phyloP scores from a whole-genome alignment of 1,284 basidiomycete species.

The Schizopora paradoxa region DNA sequence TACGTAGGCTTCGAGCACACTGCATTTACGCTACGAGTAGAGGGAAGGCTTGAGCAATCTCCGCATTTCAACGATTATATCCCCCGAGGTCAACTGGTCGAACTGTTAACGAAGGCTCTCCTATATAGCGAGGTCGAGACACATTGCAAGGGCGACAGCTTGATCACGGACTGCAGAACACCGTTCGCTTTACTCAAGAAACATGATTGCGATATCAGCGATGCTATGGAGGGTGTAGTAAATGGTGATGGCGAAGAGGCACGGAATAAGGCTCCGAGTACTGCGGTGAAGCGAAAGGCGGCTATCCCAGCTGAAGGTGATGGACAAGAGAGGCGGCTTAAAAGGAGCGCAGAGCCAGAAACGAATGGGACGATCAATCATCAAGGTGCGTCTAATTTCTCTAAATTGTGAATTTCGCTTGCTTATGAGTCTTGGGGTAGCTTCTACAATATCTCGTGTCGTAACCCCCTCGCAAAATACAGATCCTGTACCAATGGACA shows the following conservation, averaged over 20 bases:
- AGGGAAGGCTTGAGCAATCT: conserved; percentile 63
- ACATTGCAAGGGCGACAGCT: conserved; percentile 60
- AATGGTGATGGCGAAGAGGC: conserved; percentile 10
- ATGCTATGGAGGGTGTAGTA: conserved; percentile 26
- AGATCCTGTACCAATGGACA: too few relatives aligned
- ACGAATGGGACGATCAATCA: conserved; percentile 5
- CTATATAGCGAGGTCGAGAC: conserved; percentile 81
- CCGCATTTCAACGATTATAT: conserved; percentile 64
- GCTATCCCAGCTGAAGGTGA: conserved; percentile 16
- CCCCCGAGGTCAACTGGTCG: conserved; percentile 76
- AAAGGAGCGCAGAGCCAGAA: conserved; percentile 16
- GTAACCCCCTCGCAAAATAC: neutral
- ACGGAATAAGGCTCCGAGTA: conserved; percentile 5
- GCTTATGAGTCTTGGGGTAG: too few relatives aligned
- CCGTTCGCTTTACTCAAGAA: conserved; percentile 65
- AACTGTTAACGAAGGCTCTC: conserved; percentile 74
- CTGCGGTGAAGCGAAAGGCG: conserved; percentile 17
- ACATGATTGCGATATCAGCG: conserved; percentile 59
- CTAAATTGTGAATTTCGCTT: too few relatives aligned
- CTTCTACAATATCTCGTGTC: neutral
- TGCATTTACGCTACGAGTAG: conserved; percentile 67
- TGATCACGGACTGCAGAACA: conserved; percentile 58
- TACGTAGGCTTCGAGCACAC: conserved; percentile 67
- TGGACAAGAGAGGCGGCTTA: conserved; percentile 14
- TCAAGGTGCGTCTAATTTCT: conserved; percentile 4